Evolutionary conservation across 148 eudicot species (phyloP), one percentile per base, ranked within the genome.

Genomic region (Cornus kousa): DNA sequence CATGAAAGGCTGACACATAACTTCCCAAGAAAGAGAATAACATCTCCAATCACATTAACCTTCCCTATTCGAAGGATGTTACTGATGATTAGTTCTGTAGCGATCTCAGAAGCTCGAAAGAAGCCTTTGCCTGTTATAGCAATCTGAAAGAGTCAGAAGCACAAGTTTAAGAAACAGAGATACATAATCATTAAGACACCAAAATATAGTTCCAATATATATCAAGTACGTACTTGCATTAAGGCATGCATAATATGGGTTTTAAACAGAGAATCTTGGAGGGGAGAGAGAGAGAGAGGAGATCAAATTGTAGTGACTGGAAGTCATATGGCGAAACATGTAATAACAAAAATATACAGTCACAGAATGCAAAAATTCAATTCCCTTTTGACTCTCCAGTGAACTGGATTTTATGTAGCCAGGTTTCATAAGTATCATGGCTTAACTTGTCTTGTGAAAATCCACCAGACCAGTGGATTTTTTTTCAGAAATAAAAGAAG

Each of bases 121-220:
- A 94, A 97, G 75, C 97, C 87, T 85, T 97, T 94, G 22, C 99
- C 99, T 3, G 97, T 94, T 80, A 97, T 90, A 46, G 99, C 99
- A 88, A 97, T 94, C 98, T 97, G 87, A 82, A 82, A 80, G 59
- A 77, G 10, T n/a, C 20, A 65, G 4, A 77, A 31, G 40, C 67
- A 79, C 20, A 28, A 31, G 33, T 67, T 48, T 66, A 23, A 62
- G 24, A 59, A 48, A 62, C 33, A 48, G 28, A 57, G 20, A 55
- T 23, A 23, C 68, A 37, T n/a, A 64, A 37, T 37, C 14, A 53
- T 53, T 12, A 53, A 53, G 59, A 53, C 59, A 17, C 17, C 59
- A 53, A 53, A 53, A 17, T 53, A 53, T 11, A 53, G 59, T 16
- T 53, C 59, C 59, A 53, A 53, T 1, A 53, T 16, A 53, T 48